These are phyloP conservation scores for Castanea sativa DNA, from an alignment of 306 rosid genomes.

Conservation along the genomic window DNA sequence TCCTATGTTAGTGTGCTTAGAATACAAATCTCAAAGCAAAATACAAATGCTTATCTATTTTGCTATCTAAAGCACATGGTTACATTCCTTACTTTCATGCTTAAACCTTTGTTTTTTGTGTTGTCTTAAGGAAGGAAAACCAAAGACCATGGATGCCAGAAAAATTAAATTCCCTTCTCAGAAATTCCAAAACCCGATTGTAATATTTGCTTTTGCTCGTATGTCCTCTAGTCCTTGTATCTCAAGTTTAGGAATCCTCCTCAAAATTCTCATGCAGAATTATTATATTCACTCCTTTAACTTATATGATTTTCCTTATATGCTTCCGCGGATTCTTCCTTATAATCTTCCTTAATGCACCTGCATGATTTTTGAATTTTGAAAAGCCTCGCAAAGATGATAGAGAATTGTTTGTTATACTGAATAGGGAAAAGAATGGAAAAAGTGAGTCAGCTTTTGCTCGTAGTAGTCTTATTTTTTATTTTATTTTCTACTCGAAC, in stretches of 20 bases:
- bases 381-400: constrained; percentile 11
- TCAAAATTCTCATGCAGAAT: constrained; percentile 38
- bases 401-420: not conserved
- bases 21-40: constrained; percentile 19
- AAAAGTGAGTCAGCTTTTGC: constrained; percentile 31
- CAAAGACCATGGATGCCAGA: constrained; percentile 34
- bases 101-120: constrained; percentile 34
- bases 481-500: constrained; percentile 7
- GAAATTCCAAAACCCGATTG: constrained; percentile 47
- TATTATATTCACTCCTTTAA: constrained; percentile 37
- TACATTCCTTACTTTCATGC: constrained; percentile 52
- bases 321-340: constrained; percentile 52
- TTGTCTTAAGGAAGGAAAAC: constrained; percentile 24
- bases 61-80: constrained; percentile 49
- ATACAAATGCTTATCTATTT: constrained; percentile 11
- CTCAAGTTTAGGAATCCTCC: constrained; percentile 61
- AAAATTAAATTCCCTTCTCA: constrained; percentile 32
- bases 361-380: constrained; percentile 20
- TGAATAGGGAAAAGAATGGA: constrained; percentile 8
- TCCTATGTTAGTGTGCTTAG: constrained; percentile 29
- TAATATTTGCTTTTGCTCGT: constrained; percentile 39
- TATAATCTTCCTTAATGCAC: constrained; percentile 27
- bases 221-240: constrained; percentile 56
- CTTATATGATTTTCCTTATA: constrained; percentile 51
- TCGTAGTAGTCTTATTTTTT: constrained; percentile 29